phyloP scores from a whole-genome alignment of 495 filamentous ascomycete genomes.

The Aeminium ludgeri region DNA sequence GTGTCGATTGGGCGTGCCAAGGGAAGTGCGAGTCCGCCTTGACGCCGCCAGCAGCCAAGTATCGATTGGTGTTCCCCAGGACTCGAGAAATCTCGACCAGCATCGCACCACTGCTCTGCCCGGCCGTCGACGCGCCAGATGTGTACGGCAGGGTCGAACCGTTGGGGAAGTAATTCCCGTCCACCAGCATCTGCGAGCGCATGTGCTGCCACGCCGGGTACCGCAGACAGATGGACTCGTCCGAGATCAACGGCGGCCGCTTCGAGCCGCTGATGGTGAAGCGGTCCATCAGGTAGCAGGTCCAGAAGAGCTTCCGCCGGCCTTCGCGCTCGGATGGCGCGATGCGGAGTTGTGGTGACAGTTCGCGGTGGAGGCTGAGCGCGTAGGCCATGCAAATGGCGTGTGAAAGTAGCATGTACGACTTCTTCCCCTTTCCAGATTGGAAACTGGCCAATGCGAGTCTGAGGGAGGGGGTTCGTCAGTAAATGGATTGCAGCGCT shows the following conservation, averaged over 20 bases:
- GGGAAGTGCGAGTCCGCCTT: conserved; percentile 80
- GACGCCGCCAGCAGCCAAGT: conserved; percentile 67
- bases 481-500: too few relatives aligned
- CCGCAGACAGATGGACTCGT: conserved; percentile 54
- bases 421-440: conserved; percentile 63
- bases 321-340: conserved; percentile 51
- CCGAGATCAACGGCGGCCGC: conserved; percentile 56
- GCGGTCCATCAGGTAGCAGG: conserved; percentile 66
- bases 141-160: conserved; percentile 53
- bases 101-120: conserved; percentile 52
- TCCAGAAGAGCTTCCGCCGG: conserved; percentile 63
- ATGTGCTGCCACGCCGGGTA: conserved; percentile 50
- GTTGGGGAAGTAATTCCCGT: conserved; percentile 62
- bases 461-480: too few relatives aligned
- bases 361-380: conserved; percentile 55
- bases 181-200: conserved; percentile 33
- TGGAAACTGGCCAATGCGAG: conserved; percentile 59
- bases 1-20: conserved; percentile 68
- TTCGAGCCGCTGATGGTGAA: conserved; percentile 65
- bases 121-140: conserved; percentile 45
- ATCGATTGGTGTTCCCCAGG: conserved; percentile 65
- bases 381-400: conserved; percentile 68
- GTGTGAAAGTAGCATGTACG: conserved; percentile 66
- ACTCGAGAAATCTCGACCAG: conserved; percentile 71
- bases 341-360: conserved; percentile 38